Conservation (phyloP, 164 flowering plant genomes). For the Dillenia suffruticosa region DNA sequence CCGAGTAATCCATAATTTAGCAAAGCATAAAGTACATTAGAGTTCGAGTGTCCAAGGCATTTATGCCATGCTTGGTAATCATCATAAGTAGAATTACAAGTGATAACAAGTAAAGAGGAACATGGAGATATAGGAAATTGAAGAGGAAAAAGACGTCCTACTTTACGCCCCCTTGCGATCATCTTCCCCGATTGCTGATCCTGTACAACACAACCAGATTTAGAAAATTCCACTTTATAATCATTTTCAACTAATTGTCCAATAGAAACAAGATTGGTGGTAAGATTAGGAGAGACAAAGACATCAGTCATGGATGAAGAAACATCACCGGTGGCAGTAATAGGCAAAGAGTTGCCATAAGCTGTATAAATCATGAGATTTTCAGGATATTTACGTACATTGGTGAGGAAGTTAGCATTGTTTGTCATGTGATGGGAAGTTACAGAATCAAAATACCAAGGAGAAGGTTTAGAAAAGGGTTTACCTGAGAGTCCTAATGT, state of each 20-base stretch:
- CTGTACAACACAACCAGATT: constrained; percentile 1
- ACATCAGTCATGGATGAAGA: background rate
- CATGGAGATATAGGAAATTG: too few relatives aligned
- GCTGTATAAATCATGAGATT: background rate
- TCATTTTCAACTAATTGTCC: constrained; percentile 2
- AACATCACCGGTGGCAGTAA: background rate
- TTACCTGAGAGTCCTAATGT: constrained; percentile 7
- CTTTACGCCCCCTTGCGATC: constrained; percentile 4
- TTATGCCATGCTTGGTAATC: background rate
- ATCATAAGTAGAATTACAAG: background rate
- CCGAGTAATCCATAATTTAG: constrained; percentile 1
- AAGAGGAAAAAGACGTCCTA: background rate
- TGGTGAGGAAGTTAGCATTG: background rate
- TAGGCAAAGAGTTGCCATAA: constrained; percentile 2
- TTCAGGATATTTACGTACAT: background rate
- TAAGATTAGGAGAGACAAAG: background rate
- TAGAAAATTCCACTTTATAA: background rate
- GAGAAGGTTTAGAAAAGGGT: background rate
- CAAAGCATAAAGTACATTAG: background rate
- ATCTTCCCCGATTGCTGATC: background rate
- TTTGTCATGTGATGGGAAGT: constrained; percentile 9
- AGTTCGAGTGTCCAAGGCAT: background rate
- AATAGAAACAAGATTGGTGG: background rate
- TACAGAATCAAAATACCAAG: constrained; percentile 7
- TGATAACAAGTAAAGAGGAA: background rate